Evolutionary conservation across 805 yeast genomes (phyloP), one percentile per base, ranked within the genome.

Genomic region (Candida oleophila): DNA sequence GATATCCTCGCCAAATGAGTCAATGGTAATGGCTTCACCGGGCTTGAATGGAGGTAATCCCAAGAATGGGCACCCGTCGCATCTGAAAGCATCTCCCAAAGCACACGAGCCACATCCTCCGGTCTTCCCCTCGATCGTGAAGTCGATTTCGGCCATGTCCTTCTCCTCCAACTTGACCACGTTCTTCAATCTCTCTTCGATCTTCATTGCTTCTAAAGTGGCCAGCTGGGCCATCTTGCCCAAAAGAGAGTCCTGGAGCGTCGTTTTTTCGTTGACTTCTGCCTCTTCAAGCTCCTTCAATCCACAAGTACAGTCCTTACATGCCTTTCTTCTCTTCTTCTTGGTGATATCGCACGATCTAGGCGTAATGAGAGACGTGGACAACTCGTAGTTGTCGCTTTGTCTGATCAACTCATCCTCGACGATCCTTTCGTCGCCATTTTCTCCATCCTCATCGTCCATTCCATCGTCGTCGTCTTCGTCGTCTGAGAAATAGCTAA

Each of bases 21-120:
- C 89, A 52, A 92, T 69, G 28, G 85, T 83, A 45, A 94, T 82
- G 9, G 83, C 83, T 69, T 94, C 96, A 44, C 99, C 99, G 1
- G 98, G 99, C 68, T 90, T 90, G 78, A 94, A 94, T 3, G 99
- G 97, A 14, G 99, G 99, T 40, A 94, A 74, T 0, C 99, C 99
- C 55, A 94, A 72, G 68, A 85, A 94, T 35, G 99, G 99, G 69
- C 99, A 94, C 2, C 98, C 97, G 55, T 91, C 96, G 66, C 99
- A 94, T 61, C 99, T 77, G 71, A 94, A 94, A 0, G 99, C 99
- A 66, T 94, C 99, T 38, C 99, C 99, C 42, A 94, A 76, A 0
- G 98, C 84, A 70, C 99, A 94, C 9, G 96, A 88, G 21, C 96
- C 96, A 71, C 99, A 94, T 2, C 97, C 97, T 30, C 97, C 97